These are phyloP conservation scores for Platismatia glauca DNA, from an alignment of 495 filamentous ascomycete species.

Conservation along the genomic window DNA sequence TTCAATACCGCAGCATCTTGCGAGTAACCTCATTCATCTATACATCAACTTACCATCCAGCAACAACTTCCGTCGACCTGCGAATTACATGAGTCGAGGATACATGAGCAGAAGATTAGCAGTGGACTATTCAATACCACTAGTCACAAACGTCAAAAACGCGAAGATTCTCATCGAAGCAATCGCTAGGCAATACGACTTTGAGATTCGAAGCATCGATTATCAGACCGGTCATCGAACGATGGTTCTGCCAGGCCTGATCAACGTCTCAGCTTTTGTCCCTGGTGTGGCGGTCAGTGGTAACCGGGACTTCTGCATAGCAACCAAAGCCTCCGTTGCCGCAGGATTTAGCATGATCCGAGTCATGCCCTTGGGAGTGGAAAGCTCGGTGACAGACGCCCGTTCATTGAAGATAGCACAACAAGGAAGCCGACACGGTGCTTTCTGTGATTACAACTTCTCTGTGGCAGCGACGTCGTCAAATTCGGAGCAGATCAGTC, in stretches of 20 bases:
- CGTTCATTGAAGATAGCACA: conserved; percentile 67
- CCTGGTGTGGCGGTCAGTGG: conserved; percentile 57
- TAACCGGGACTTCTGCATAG: conserved; percentile 58
- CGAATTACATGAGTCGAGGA: conserved; percentile 96
- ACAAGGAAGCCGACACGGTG: conserved; percentile 56
- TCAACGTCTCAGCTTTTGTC: conserved; percentile 75
- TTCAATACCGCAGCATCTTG: conserved; percentile 87
- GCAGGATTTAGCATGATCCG: conserved; percentile 79
- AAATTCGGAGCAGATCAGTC: conserved; percentile 67
- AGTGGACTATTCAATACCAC: conserved; percentile 93
- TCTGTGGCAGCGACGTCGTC: conserved; percentile 70
- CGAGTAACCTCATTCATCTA: conserved; percentile 93
- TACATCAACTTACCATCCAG: conserved; percentile 98
- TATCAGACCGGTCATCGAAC: conserved; percentile 83
- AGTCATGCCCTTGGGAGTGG: conserved; percentile 67
- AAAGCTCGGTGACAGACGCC: conserved; percentile 64
- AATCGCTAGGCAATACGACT: conserved; percentile 74
- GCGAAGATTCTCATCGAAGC: conserved; percentile 96
- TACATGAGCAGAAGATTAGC: conserved; percentile 95
- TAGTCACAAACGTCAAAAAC: conserved; percentile 99
- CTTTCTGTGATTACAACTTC: conserved; percentile 78
- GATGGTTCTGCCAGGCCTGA: conserved; percentile 63
- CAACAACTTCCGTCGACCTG: conserved; percentile 90
- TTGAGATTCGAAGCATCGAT: conserved; percentile 73
- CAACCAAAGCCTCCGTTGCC: conserved; percentile 66